Percentiles rank a stretch among this genome's conserved stretches.
Conservation (phyloP, 2,329 filamentous ascomycete genomes). For the Beauveria bassiana region DNA sequence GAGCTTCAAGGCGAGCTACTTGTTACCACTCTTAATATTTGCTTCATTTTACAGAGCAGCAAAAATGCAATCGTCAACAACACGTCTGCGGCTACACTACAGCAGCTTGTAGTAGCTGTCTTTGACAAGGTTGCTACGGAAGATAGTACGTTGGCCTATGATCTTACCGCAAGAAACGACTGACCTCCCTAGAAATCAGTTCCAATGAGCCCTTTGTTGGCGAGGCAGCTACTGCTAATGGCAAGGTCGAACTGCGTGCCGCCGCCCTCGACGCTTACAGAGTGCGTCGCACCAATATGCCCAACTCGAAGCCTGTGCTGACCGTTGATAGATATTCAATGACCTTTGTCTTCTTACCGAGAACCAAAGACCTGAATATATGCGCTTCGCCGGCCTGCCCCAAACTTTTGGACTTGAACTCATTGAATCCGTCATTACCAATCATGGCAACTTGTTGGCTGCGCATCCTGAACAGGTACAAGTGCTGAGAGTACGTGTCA, state of each 20-base stretch:
- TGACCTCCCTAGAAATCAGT: conserved; percentile 28
- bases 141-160: conserved; percentile 53
- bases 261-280: conserved; percentile 81
- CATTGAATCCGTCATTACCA: conserved; percentile 82
- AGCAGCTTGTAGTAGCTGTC: conserved; percentile 84
- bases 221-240: conserved; percentile 60
- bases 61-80: conserved; percentile 93
- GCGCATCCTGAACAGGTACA: conserved; percentile 73
- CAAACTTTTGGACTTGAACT: conserved; percentile 83
- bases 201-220: conserved; percentile 52
- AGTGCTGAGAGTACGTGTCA: conserved; percentile 66
- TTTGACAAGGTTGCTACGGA: conserved; percentile 86
- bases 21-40: conserved; percentile 78
- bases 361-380: conserved; percentile 72
- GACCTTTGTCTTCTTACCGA: conserved; percentile 86
- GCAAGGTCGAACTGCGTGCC: conserved; percentile 57
- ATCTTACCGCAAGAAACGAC: not conserved
- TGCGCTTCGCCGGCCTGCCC: conserved; percentile 70
- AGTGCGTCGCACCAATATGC: conserved; percentile 32
- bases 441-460: conserved; percentile 73
- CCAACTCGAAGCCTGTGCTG: conserved; percentile 10
- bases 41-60: conserved; percentile 81
- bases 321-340: conserved; percentile 60
- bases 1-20: conserved; percentile 77
- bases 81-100: conserved; percentile 90